Evolutionary conservation across 148 eudicot species (phyloP), one percentile per base, ranked within the genome.

Genomic region (Tetragonia tetragonoides): DNA sequence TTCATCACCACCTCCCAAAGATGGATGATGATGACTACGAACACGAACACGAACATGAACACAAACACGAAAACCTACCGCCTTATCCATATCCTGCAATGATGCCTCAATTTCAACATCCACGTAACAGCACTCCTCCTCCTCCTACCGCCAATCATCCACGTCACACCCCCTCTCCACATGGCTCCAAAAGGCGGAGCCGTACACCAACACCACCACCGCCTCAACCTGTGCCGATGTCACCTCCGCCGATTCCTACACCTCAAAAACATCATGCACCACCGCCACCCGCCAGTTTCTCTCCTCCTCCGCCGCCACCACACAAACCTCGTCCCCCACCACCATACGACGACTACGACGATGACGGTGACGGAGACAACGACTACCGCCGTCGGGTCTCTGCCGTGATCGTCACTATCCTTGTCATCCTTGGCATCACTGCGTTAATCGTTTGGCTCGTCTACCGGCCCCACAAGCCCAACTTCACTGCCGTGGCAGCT

Each of bases 381-480:
- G 21, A 53, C 2, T 34, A 14, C 18, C 83, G 47, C 53, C 60
- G 66, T 1, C 70, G 54, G 28, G 16, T 87, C 34, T 74, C 74
- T 46, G 82, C 78, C 10, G 64, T 78, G 24, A 37, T 89, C 7
- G 56, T 77, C 59, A 47, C 75, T 70, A 11, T 87, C 65, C 80
- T 88, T 54, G 46, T 89, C 62, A 64, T 95, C 7, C 39, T 86
- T 24, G 91, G 82, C 70, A 66, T 87, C 73, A 69, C 91, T 14
- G 88, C 78, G 38, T 84, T 95, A 63, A 82, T 82, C 28, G 66
- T 95, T 9, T 95, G 88, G 89, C 81, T 95, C 10, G 51, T 95
- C 70, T 95, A 92, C 85, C 88, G 90, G 28, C 94, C 94, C 20
- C 79, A 87, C 9, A 85, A 86, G 10, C 97, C 98, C n/a, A 80